phyloP scores from a whole-genome alignment of 2,329 filamentous ascomycete genomes.

The Piedraia hortae region DNA sequence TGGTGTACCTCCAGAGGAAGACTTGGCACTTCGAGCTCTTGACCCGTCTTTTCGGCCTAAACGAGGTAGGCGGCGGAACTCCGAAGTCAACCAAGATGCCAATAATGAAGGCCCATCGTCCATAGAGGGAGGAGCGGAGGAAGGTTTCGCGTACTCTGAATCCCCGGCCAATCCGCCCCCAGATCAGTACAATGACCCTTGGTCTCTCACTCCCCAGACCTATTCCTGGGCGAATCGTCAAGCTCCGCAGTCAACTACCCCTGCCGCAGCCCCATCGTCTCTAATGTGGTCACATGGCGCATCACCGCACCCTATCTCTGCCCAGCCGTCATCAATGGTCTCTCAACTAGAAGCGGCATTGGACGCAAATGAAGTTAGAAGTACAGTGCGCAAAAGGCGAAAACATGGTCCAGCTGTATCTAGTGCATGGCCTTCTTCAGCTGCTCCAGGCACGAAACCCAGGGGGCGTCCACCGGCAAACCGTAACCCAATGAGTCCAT shows the following conservation, averaged over 20 bases:
- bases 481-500: too few species aligned
- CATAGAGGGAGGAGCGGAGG: constrained; percentile 6
- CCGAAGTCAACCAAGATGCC: constrained; percentile 10
- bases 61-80: constrained; percentile 25
- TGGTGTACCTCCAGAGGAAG: constrained; percentile 62
- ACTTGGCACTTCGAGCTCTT: constrained; percentile 61
- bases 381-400: constrained; percentile 27
- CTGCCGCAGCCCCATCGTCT: constrained; percentile 15
- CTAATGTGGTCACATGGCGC: constrained; percentile 10
- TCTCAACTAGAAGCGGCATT: constrained; percentile 19
- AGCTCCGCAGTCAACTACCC: constrained; percentile 17
- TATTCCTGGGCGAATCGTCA: constrained; percentile 12
- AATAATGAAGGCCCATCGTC: constrained; percentile 6
- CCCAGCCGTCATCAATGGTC: constrained; percentile 31
- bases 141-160: constrained; percentile 15
- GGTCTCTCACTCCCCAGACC: constrained; percentile 15
- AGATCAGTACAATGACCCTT: constrained; percentile 25
- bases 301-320: constrained; percentile 45
- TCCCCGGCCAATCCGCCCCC: constrained; percentile 26
- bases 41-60: constrained; percentile 45
- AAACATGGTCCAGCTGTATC: constrained; percentile 69
- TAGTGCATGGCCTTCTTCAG: constrained; percentile 55
- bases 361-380: constrained; percentile 32
- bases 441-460: constrained; percentile 37
- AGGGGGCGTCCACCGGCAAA: constrained; percentile 57